Evolutionary conservation across 192 early-diverging fungal genomes (phyloP).

Genomic region (Entomortierella beljakovae): DNA sequence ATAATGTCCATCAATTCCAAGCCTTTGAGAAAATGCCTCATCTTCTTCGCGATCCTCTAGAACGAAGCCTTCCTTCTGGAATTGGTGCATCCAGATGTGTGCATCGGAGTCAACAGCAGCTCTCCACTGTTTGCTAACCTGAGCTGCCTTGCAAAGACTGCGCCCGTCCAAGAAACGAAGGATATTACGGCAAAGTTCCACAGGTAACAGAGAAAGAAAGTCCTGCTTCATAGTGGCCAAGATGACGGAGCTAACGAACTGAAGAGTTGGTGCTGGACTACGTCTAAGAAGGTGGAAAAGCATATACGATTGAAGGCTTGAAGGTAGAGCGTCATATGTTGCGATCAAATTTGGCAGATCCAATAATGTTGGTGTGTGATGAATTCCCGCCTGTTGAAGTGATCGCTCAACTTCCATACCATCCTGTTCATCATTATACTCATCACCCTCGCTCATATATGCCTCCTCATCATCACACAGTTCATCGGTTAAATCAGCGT

Average conservation of each 20-base stretch:
- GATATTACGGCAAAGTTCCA: slow-evolving; percentile 80
- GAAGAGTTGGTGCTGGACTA: slow-evolving; percentile 83
- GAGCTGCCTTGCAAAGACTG: slow-evolving; percentile 82
- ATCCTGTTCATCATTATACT: slow-evolving; percentile 46
- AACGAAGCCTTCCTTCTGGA: slow-evolving; percentile 60
- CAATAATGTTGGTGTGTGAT: slow-evolving; percentile 54
- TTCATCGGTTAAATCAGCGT: not conserved
- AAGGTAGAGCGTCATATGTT: slow-evolving; percentile 85
- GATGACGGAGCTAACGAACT: slow-evolving; percentile 93
- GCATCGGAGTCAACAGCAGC: slow-evolving; percentile 79
- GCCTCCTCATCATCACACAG: slow-evolving; percentile 15
- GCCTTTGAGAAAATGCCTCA: slow-evolving; percentile 45
- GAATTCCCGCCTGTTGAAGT: slow-evolving; percentile 23
- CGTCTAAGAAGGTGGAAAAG: slow-evolving; percentile 90
- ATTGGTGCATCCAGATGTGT: slow-evolving; percentile 59
- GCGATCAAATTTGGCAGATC: slow-evolving; percentile 66
- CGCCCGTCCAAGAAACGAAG: slow-evolving; percentile 85
- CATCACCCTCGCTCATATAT: slow-evolving; percentile 28
- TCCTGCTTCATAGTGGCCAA: slow-evolving; percentile 92
- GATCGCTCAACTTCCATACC: slow-evolving; percentile 44
- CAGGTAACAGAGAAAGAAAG: slow-evolving; percentile 82
- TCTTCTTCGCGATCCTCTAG: slow-evolving; percentile 55
- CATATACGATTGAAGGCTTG: slow-evolving; percentile 85
- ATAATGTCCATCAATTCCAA: slow-evolving; percentile 53
- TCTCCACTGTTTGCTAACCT: slow-evolving; percentile 86